Evolutionary conservation across 352 stramenopile species (phyloP).

Genomic region (Hyaloperonospora brassicae): DNA sequence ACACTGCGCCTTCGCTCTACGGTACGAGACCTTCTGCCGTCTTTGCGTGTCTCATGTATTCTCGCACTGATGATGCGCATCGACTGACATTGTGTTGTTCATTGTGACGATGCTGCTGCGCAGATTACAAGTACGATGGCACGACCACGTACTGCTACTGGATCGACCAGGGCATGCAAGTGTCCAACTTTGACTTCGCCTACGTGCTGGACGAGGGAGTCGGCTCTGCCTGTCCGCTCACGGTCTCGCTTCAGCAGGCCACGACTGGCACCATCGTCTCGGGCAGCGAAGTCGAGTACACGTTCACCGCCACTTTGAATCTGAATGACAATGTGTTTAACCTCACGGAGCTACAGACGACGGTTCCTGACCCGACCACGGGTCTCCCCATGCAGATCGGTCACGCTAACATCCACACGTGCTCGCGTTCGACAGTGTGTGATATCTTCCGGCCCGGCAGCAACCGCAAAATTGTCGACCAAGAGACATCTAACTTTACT

Average conservation of each 20-base stretch:
- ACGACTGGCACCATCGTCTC: conserved; percentile 30
- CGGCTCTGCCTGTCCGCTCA: conserved; percentile 47
- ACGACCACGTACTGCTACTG: conserved; percentile 78
- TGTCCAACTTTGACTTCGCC: conserved; percentile 62
- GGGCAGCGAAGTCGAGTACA: conserved; percentile 43
- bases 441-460: conserved; percentile 63
- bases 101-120: background rate
- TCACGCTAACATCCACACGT: conserved; percentile 74
- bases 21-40: conserved; percentile 20
- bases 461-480: conserved; percentile 55
- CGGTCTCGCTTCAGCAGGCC: conserved; percentile 42
- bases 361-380: conserved; percentile 46
- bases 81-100: background rate
- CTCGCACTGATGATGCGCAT: background rate
- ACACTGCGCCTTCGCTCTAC: conserved; percentile 41
- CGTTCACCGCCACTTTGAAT: conserved; percentile 70
- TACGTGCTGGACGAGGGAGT: conserved; percentile 48
- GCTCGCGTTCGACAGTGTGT: conserved; percentile 53
- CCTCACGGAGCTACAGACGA: conserved; percentile 49
- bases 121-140: conserved; percentile 70
- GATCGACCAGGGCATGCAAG: conserved; percentile 62
- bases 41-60: background rate
- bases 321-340: conserved; percentile 58
- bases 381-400: conserved; percentile 53
- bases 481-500: conserved; percentile 76